These are phyloP conservation scores for Monilinia aucupariae DNA, from an alignment of 2,329 filamentous ascomycete species.

Conservation along the genomic window DNA sequence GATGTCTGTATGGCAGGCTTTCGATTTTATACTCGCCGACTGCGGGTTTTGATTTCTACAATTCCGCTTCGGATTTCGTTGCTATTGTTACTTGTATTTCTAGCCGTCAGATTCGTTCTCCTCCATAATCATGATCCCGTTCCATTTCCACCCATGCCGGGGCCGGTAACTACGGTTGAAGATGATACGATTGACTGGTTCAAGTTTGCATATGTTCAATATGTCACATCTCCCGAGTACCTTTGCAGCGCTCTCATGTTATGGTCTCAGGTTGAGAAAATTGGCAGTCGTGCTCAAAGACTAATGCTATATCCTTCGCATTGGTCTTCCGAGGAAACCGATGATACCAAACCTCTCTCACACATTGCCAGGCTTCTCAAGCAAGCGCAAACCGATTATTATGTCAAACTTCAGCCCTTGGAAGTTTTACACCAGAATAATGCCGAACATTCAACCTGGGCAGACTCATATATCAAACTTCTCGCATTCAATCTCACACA, in stretches of 20 bases:
- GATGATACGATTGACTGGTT: conserved; percentile 27
- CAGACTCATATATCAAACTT: conserved; percentile 29
- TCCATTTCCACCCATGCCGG: conserved; percentile 11
- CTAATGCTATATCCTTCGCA: conserved; percentile 30
- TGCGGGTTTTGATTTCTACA: conserved; percentile 22
- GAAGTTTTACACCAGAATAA: conserved; percentile 24
- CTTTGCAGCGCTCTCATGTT: conserved; percentile 32
- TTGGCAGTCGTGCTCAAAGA: conserved; percentile 30
- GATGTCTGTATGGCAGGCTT: conserved; percentile 22
- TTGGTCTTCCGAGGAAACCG: conserved; percentile 28
- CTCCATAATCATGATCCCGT: conserved; percentile 27
- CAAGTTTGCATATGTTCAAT: conserved; percentile 30
- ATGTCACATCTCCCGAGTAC: conserved; percentile 29
- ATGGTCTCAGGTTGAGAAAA: conserved; percentile 31
- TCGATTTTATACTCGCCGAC: conserved; percentile 24
- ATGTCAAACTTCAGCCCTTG: conserved; percentile 27
- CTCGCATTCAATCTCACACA: conserved; percentile 32
- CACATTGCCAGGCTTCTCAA: conserved; percentile 28
- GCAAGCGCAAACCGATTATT: conserved; percentile 26
- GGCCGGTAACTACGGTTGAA: conserved; percentile 24
- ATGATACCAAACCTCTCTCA: conserved; percentile 22
- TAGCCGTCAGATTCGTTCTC: conserved; percentile 24
- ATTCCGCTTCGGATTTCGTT: conserved; percentile 21
- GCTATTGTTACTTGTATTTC: conserved; percentile 20
- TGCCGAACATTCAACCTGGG: conserved; percentile 24